These are phyloP conservation scores for Beauveria australis DNA, from an alignment of 2,329 filamentous ascomycete species.

Conservation along the genomic window DNA sequence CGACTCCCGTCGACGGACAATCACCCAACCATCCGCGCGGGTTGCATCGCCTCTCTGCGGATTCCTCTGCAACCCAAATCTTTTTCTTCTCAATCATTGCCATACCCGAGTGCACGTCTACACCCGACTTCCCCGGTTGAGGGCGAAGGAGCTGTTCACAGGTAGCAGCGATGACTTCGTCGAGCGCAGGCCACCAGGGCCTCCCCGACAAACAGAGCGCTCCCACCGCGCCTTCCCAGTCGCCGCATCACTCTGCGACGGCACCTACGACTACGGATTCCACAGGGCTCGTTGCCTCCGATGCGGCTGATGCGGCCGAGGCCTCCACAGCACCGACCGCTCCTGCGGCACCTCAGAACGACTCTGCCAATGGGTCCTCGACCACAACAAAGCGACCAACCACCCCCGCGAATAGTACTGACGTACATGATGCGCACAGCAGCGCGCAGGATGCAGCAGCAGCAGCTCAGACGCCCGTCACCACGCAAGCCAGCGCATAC, in stretches of 20 bases:
- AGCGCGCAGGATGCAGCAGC: not conserved
- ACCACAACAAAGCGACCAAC: not conserved
- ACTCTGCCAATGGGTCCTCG: not conserved
- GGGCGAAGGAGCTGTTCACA: constrained; percentile 49
- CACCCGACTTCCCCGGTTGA: constrained; percentile 14
- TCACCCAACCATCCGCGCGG: not conserved
- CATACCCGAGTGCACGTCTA: not conserved
- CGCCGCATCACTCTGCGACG: constrained; percentile 15
- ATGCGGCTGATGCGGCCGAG: constrained; percentile 1
- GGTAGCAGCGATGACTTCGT: constrained; percentile 55
- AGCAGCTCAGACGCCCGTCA: not conserved
- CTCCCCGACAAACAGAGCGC: constrained; percentile 9
- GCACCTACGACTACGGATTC: constrained; percentile 10
- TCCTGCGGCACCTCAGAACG: not conserved
- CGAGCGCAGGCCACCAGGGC: constrained; percentile 28
- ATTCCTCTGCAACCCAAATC: not conserved
- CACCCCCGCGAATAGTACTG: not conserved
- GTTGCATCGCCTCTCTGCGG: not conserved
- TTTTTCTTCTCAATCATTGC: not conserved
- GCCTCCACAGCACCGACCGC: not conserved
- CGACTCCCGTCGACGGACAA: not conserved
- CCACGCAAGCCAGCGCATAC: not conserved
- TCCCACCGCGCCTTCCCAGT: constrained; percentile 3
- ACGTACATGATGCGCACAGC: not conserved
- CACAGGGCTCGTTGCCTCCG: constrained; percentile 12